A percentile compares a stretch with the other conserved stretches of the same genome.
phyloP scores from a whole-genome alignment of 2,329 filamentous ascomycete species.

The Alternaria sp. region DNA sequence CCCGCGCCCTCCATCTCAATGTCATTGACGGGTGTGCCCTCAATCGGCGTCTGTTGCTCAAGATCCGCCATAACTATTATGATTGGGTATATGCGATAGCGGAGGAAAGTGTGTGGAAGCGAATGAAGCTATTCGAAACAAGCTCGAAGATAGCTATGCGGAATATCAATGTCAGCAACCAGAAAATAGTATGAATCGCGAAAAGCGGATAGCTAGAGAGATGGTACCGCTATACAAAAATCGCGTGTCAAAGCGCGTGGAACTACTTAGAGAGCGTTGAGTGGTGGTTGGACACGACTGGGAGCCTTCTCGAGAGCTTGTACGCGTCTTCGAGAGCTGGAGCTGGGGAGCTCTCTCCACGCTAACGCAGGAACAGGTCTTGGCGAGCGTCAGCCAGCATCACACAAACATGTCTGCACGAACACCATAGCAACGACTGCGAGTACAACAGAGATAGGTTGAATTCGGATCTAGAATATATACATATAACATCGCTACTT shows the following conservation, averaged over 20 bases:
- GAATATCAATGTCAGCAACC: neutral
- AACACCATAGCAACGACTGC: neutral
- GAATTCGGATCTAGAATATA: neutral
- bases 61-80: conserved; percentile 40
- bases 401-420: neutral
- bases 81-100: conserved; percentile 1
- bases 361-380: conserved; percentile 22
- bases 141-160: neutral
- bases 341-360: conserved; percentile 6
- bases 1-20: conserved; percentile 58
- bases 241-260: neutral
- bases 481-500: neutral
- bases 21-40: conserved; percentile 51
- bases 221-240: neutral
- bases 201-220: neutral
- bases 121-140: conserved; percentile 1
- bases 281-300: conserved; percentile 1
- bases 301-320: conserved; percentile 9
- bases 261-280: neutral
- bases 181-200: neutral
- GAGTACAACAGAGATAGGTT: neutral
- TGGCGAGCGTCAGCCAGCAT: neutral
- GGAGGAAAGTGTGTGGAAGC: conserved; percentile 1
- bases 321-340: conserved; percentile 1
- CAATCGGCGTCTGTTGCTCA: conserved; percentile 41